Evolutionary conservation across 345 rosid species (phyloP).

Genomic region (Acer yangbiense): DNA sequence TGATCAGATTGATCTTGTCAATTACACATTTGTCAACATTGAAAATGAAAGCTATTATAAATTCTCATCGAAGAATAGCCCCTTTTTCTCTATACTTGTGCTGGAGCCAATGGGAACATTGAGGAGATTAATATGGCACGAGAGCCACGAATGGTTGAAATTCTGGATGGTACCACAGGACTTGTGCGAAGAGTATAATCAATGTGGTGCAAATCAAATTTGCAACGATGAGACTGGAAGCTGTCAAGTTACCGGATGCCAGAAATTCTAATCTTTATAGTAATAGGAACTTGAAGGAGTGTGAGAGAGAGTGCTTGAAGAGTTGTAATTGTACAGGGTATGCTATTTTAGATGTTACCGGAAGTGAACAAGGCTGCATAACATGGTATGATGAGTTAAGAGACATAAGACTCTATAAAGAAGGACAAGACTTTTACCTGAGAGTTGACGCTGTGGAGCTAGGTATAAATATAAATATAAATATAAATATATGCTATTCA

Average conservation of each 20-base stretch:
- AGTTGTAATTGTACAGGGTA: constrained; percentile 10
- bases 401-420: constrained; percentile 2
- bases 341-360: not conserved
- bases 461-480: not conserved
- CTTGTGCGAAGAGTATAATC: constrained; percentile 24
- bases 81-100: not conserved
- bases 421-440: not conserved
- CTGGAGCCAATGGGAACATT: not conserved
- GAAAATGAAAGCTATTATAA: not conserved
- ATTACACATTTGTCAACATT: not conserved
- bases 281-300: not conserved
- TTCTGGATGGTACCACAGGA: constrained; percentile 13
- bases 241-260: not conserved
- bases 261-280: not conserved
- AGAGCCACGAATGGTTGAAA: not conserved
- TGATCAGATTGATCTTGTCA: not conserved
- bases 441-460: constrained; percentile 1
- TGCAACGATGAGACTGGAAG: constrained; percentile 12
- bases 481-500: not conserved
- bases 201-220: constrained; percentile 17
- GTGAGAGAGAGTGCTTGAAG: constrained; percentile 14
- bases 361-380: not conserved
- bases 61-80: not conserved
- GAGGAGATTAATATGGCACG: constrained; percentile 5
- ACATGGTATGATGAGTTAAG: not conserved